Evolutionary conservation across 2,329 filamentous ascomycete species (phyloP).

Genomic region (Diaporthe vexans): DNA sequence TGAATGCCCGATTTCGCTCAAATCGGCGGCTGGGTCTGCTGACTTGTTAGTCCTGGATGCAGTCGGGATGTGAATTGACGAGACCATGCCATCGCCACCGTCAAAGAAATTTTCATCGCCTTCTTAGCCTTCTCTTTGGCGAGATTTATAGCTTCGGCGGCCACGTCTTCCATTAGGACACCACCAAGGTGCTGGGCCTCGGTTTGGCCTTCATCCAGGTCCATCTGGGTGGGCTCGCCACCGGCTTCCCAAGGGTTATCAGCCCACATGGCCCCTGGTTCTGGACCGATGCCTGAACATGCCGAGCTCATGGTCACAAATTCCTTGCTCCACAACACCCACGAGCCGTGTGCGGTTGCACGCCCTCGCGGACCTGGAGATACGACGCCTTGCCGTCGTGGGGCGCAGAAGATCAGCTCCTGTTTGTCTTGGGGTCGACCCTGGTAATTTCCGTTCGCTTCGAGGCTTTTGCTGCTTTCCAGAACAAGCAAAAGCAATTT

Average conservation of each 20-base stretch:
- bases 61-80: conserved; percentile 58
- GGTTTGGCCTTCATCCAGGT: not conserved
- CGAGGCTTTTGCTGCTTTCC: too few species aligned
- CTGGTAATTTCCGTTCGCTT: too few species aligned
- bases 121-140: conserved; percentile 59
- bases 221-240: not conserved
- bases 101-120: conserved; percentile 58
- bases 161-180: conserved; percentile 63
- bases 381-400: too few species aligned
- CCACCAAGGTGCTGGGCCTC: not conserved
- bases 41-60: conserved; percentile 47
- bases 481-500: too few species aligned
- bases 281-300: not conserved
- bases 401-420: too few species aligned
- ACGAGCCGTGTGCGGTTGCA: too few species aligned
- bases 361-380: too few species aligned
- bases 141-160: conserved; percentile 69
- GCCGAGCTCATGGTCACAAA: conserved; percentile 11
- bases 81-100: conserved; percentile 61
- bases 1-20: too few species aligned
- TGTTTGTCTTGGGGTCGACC: too few species aligned
- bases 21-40: too few species aligned
- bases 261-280: not conserved
- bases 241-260: conserved; percentile 1
- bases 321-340: not conserved